Evolutionary conservation across 2,329 filamentous ascomycete species (phyloP).

Genomic region (Trichothecium sympodiale): DNA sequence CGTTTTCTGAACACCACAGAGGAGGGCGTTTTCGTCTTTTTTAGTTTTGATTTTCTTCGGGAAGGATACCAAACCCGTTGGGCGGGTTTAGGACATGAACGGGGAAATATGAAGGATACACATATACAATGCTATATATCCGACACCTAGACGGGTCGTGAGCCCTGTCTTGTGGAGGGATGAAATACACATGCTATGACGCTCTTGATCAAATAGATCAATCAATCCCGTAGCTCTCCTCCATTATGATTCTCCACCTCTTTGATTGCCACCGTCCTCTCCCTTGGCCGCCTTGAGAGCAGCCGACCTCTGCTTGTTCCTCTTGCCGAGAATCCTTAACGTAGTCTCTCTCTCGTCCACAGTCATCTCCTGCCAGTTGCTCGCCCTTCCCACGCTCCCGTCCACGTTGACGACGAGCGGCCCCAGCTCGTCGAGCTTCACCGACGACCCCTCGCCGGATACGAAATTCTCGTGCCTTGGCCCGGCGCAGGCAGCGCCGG

Average conservation of each 20-base stretch:
- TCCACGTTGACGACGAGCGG: conserved; percentile 66
- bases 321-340: conserved; percentile 52
- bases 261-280: not conserved
- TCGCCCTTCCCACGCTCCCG: conserved; percentile 58
- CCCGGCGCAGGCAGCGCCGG: conserved; percentile 3
- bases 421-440: conserved; percentile 57
- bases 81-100: no score
- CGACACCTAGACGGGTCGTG: no score
- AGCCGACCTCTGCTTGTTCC: conserved; percentile 54
- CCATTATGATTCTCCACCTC: not conserved
- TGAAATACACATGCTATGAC: no score
- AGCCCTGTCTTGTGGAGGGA: no score
- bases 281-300: conserved; percentile 25
- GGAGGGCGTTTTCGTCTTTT: not conserved
- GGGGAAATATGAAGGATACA: no score
- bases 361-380: conserved; percentile 64
- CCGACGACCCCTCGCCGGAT: conserved; percentile 18
- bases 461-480: conserved; percentile 7
- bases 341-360: conserved; percentile 57
- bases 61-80: no score
- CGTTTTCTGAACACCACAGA: no score
- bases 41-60: no score
- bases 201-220: no score
- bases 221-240: no score
- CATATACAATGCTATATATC: no score